phyloP scores from a whole-genome alignment of 257 asterid genomes.

The Marsdenia floribunda region DNA sequence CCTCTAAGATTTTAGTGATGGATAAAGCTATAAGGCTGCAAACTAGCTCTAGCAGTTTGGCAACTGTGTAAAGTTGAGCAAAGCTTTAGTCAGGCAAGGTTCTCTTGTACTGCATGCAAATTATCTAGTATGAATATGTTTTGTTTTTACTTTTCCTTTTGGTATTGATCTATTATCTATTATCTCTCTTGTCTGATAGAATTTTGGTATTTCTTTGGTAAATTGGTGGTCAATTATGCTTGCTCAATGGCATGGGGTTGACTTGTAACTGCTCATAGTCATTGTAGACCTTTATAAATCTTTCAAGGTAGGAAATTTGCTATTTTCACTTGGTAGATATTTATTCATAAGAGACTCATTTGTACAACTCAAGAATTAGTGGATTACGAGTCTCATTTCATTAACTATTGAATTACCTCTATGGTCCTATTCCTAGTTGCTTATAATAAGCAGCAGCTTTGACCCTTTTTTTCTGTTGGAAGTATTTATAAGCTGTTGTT shows the following conservation, averaged over 20 bases:
- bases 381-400: neutral
- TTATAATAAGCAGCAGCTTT: neutral
- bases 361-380: neutral
- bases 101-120: no score
- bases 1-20: neutral
- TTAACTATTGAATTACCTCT: neutral
- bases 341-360: neutral
- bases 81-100: neutral
- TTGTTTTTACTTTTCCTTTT: no score
- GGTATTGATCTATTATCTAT: no score
- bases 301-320: neutral
- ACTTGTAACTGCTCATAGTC: slow-evolving; percentile 4
- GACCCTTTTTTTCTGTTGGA: neutral
- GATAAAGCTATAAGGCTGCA: neutral
- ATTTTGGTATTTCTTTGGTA: slow-evolving; percentile 88
- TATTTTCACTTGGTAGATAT: neutral
- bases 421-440: neutral
- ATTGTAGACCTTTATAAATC: neutral
- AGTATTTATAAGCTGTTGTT: no score
- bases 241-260: slow-evolving; percentile 99
- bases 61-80: neutral
- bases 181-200: no score
- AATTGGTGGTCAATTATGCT: slow-evolving; percentile 88
- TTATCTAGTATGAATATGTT: no score
- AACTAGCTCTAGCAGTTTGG: neutral